A percentile compares a stretch with the other conserved stretches of the same genome.
phyloP scores from a whole-genome alignment of 176 grass and related monocot species.

The Musa troglodytarum region DNA sequence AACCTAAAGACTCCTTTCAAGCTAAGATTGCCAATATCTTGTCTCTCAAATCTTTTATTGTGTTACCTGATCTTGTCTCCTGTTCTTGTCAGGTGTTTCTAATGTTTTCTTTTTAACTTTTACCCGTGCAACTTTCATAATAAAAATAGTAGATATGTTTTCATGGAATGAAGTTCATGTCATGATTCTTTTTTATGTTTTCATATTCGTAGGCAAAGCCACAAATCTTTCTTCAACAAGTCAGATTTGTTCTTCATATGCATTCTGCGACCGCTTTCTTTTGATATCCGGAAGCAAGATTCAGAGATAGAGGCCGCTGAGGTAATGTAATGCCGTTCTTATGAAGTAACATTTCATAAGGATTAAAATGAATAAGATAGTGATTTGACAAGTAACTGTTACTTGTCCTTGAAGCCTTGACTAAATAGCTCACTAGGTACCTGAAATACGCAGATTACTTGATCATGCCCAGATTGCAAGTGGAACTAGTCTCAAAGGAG shows the following conservation, averaged over 20 bases:
- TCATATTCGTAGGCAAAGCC: conserved; percentile 68
- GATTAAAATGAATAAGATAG: background rate
- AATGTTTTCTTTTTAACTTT: background rate
- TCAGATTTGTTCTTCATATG: conserved; percentile 88
- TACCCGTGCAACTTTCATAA: background rate
- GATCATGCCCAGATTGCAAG: too few relatives aligned
- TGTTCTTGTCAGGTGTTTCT: background rate
- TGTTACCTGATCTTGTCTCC: background rate
- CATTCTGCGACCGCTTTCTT: conserved; percentile 69
- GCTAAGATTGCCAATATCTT: background rate
- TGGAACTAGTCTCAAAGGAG: too few relatives aligned
- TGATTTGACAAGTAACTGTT: too few relatives aligned
- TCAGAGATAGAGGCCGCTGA: conserved; percentile 80
- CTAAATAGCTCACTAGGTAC: too few relatives aligned
- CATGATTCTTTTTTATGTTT: background rate
- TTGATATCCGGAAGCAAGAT: conserved; percentile 70
- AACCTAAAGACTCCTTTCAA: background rate
- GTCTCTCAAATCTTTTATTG: background rate
- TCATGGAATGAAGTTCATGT: background rate
- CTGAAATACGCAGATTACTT: too few relatives aligned
- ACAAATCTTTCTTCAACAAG: conserved; percentile 80
- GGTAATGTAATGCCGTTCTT: conserved; percentile 25
- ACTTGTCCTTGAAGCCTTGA: too few relatives aligned
- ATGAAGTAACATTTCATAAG: background rate
- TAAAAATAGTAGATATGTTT: background rate